These are phyloP conservation scores for Coniella vitis DNA, from an alignment of 2,329 filamentous ascomycete species.

Conservation along the genomic window DNA sequence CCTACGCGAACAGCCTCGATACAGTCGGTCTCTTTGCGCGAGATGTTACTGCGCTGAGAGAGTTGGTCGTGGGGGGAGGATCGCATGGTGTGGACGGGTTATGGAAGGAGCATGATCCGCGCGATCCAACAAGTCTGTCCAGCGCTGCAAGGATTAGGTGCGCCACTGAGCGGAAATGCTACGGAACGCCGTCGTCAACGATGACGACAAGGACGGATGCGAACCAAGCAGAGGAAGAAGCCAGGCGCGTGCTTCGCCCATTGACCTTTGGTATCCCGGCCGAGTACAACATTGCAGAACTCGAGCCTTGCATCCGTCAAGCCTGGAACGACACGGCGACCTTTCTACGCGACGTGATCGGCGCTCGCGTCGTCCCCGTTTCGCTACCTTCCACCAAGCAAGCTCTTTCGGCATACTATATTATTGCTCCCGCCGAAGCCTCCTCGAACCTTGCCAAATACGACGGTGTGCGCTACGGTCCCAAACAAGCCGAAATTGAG, in stretches of 20 bases:
- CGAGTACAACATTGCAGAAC: slow-evolving; percentile 85
- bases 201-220: too few relatives aligned
- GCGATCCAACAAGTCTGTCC: slow-evolving; percentile 70
- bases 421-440: slow-evolving; percentile 90
- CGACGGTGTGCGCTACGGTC: slow-evolving; percentile 79
- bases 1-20: slow-evolving; percentile 88
- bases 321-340: slow-evolving; percentile 62
- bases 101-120: slow-evolving; percentile 51
- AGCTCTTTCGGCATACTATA: slow-evolving; percentile 88
- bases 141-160: slow-evolving; percentile 45
- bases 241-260: slow-evolving; percentile 16
- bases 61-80: slow-evolving; percentile 42
- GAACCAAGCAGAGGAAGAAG: neutral
- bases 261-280: slow-evolving; percentile 51
- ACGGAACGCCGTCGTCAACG: too few relatives aligned
- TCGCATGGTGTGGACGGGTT: slow-evolving; percentile 23
- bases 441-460: slow-evolving; percentile 96
- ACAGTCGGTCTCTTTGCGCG: slow-evolving; percentile 73
- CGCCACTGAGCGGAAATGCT: slow-evolving; percentile 15
- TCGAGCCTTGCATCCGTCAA: slow-evolving; percentile 60
- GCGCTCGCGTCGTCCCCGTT: slow-evolving; percentile 67
- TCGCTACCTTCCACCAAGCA: slow-evolving; percentile 77
- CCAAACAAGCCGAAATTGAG: slow-evolving; percentile 11
- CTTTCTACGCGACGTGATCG: slow-evolving; percentile 49
- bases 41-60: slow-evolving; percentile 42